Base-by-base conservation (phyloP, 169 alveolate species). In the Amoebophrya sp. region DNA sequence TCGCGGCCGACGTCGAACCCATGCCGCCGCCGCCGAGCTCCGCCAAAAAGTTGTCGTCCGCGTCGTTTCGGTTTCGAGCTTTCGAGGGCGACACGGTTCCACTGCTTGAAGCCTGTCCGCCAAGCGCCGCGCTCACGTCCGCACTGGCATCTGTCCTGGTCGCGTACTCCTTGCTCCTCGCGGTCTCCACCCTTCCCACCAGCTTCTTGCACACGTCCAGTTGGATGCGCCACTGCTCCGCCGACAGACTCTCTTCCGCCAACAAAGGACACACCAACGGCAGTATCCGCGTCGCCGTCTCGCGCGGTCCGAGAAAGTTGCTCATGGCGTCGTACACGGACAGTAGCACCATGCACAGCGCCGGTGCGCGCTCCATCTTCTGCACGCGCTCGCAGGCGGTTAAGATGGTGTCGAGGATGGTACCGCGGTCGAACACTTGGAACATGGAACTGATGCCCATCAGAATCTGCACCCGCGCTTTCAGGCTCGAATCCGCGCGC, bases 341-440 rank as follows among this genome's bases (percentile, higher is more conserved):
- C 4, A 58, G 78, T 29, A 58, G 78, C 78, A 58, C 78, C 78
- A 58, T 58, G 78, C 78, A 58, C 26, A 58, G 78, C 78, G 78
- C 78, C 78, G 78, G 78, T 16, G 78, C 78, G 10, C 78, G 78
- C 78, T 58, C 78, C 78, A 58, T 58, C 34, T 58, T 58, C 34
- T 58, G 78, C 34, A 58, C 78, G 78, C 78, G 78, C 78, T 58
- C 78, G 78, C 78, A 58, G 78, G 78, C 78, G 78, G 78, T 58
- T 29, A 58, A 16, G 26, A 58, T 58, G 26, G 78, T 58, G 10
- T 58, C 78, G 10, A 58, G 23, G 23, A 58, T 58, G 39, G 78
- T 58, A 29, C 29, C 4, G 10, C 78, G 78, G 23, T 58, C 78
- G 23, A 58, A 58, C 38, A 58, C 78, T 16, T 13, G 7, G 34